A percentile compares a stretch with the other conserved stretches of the same genome.
Evolutionary conservation across 148 eudicot species (phyloP).

Genomic region (Camellia lanceoleosa): DNA sequence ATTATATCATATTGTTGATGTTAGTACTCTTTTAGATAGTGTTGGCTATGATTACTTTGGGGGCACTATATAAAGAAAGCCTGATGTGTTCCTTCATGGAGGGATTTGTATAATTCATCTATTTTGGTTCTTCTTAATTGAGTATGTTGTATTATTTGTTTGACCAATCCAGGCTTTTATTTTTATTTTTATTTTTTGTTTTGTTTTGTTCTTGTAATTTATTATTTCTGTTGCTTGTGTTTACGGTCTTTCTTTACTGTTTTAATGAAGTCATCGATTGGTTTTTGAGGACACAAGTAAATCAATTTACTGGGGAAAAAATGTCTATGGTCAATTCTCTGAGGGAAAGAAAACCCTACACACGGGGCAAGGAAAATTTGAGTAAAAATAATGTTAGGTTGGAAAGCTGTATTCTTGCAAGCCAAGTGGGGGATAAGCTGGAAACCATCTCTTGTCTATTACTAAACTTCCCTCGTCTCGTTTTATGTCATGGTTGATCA

Average conservation of each 20-base stretch:
- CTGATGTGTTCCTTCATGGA: background rate
- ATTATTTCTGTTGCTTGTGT: background rate
- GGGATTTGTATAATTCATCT: background rate
- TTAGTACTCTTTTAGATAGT: background rate
- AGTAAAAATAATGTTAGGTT: too few relatives aligned
- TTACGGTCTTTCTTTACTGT: background rate
- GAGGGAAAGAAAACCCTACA: too few relatives aligned
- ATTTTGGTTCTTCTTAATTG: slow-evolving; percentile 6
- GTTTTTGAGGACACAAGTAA: too few relatives aligned
- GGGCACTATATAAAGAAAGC: slow-evolving; percentile 9
- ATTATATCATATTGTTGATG: background rate
- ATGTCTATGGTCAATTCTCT: too few relatives aligned
- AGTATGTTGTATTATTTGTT: slow-evolving; percentile 16
- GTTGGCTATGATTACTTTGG: background rate
- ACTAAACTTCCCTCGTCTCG: too few relatives aligned
- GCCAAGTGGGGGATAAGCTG: too few relatives aligned
- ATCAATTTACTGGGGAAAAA: too few relatives aligned
- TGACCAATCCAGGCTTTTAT: background rate
- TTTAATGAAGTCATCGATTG: background rate
- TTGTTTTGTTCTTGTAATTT: background rate
- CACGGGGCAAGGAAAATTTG: too few relatives aligned
- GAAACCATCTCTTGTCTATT: too few relatives aligned
- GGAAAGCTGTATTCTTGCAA: too few relatives aligned
- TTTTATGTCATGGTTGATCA: too few relatives aligned
- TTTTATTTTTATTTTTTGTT: background rate